phyloP scores from a whole-genome alignment of 805 yeast genomes.

The Candida sanyiensis region DNA sequence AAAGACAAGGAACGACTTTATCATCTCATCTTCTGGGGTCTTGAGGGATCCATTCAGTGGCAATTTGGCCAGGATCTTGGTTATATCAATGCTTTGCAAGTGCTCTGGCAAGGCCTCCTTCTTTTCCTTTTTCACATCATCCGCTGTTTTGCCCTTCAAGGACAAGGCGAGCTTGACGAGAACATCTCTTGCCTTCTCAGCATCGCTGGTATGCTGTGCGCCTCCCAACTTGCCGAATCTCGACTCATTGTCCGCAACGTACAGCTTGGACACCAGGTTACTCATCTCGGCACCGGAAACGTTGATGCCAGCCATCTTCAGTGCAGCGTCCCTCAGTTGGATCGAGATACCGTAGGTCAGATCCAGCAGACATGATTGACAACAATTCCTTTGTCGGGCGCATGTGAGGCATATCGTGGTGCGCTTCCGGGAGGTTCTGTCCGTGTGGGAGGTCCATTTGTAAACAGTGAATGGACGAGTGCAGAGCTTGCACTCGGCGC shows the following conservation, averaged over 20 bases:
- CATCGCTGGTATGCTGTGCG: conserved; percentile 29
- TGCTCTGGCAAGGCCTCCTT: conserved; percentile 14
- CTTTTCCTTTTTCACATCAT: conserved; percentile 1
- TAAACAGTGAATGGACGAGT: conserved; percentile 79
- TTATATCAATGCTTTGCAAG: conserved; percentile 36
- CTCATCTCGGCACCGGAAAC: conserved; percentile 36
- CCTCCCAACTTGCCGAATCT: conserved; percentile 31
- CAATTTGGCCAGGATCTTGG: conserved; percentile 49
- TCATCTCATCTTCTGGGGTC: conserved; percentile 34
- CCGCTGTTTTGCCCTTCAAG: conserved; percentile 14
- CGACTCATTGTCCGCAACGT: conserved; percentile 46
- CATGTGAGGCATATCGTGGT: conserved; percentile 78
- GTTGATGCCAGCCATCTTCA: conserved; percentile 59
- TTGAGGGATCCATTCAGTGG: conserved; percentile 61
- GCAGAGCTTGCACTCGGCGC: conserved; percentile 82
- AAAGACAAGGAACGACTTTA: conserved; percentile 65
- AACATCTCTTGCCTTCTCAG: conserved; percentile 44
- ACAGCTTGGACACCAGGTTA: conserved; percentile 49
- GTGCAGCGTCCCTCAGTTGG: conserved; percentile 71
- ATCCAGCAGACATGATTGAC: conserved; percentile 86
- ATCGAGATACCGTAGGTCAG: conserved; percentile 76
- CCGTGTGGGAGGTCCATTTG: conserved; percentile 56
- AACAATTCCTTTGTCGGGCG: conserved; percentile 71
- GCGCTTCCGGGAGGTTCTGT: conserved; percentile 39
- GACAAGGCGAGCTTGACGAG: conserved; percentile 36